Evolutionary conservation across 1,284 basidiomycete species (phyloP).

Genomic region (Moesziomyces sp.): DNA sequence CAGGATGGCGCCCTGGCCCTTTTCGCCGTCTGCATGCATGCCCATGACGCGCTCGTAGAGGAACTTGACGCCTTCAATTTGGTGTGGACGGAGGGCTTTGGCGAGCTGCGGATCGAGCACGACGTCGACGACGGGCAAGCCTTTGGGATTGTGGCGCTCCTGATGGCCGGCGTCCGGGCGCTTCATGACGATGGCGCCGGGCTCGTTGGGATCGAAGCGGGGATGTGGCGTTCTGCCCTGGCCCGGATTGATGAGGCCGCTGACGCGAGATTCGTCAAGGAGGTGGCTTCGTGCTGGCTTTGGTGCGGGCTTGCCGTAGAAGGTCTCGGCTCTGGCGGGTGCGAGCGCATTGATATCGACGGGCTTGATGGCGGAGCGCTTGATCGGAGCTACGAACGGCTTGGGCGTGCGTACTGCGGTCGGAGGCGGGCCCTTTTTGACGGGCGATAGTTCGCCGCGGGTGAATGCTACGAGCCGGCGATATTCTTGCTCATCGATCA

Average conservation of each 20-base stretch:
- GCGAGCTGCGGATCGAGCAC: slow-evolving; percentile 90
- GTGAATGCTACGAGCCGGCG: slow-evolving; percentile 30
- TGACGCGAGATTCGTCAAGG: slow-evolving; percentile 18
- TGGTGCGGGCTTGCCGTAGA: slow-evolving; percentile 39
- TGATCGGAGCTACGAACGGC: slow-evolving; percentile 32
- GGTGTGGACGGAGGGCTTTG: slow-evolving; percentile 93
- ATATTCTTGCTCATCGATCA: slow-evolving; percentile 35
- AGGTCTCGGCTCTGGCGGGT: slow-evolving; percentile 41
- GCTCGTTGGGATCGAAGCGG: slow-evolving; percentile 53
- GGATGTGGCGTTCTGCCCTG: slow-evolving; percentile 34
- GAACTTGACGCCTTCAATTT: slow-evolving; percentile 98
- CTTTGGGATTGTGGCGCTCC: slow-evolving; percentile 76
- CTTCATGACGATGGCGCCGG: slow-evolving; percentile 86
- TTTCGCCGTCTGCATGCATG: slow-evolving; percentile 85
- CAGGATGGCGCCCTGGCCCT: slow-evolving; percentile 88
- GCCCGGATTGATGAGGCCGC: slow-evolving; percentile 37
- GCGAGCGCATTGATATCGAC: slow-evolving; percentile 39
- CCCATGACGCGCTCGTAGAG: slow-evolving; percentile 94
- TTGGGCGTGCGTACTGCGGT: slow-evolving; percentile 31
- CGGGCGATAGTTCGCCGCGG: slow-evolving; percentile 32
- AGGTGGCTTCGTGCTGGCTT: slow-evolving; percentile 9
- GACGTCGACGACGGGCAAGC: slow-evolving; percentile 71
- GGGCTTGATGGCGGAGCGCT: slow-evolving; percentile 29
- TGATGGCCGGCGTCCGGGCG: slow-evolving; percentile 78
- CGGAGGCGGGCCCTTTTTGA: slow-evolving; percentile 28